Conservation (phyloP, 202 grass and related monocot species). For the Musa balbisiana region DNA sequence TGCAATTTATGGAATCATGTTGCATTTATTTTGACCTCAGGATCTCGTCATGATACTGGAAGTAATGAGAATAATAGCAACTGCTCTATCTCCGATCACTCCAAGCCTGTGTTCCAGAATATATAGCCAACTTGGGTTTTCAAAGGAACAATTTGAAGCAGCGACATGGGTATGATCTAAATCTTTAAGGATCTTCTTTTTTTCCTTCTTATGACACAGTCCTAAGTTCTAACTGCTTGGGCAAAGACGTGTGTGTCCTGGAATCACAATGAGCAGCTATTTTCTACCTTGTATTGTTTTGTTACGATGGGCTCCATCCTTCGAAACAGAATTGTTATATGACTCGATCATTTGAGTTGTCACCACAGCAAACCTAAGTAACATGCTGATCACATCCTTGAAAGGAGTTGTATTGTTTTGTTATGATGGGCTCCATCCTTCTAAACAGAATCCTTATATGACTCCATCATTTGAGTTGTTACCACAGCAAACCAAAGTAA, state of each 20-base stretch:
- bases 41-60: constrained; percentile 96
- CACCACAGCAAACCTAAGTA: too few species aligned
- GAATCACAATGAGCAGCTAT: not conserved
- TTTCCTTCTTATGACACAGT: not conserved
- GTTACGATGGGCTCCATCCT: too few species aligned
- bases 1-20: too few species aligned
- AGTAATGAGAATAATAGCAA: constrained; percentile 84
- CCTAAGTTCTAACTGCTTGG: not conserved
- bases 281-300: not conserved
- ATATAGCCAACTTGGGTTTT: constrained; percentile 80
- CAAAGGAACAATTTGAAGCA: constrained; percentile 60
- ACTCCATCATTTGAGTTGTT: too few species aligned
- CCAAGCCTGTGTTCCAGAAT: constrained; percentile 78
- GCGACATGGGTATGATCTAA: constrained; percentile 66
- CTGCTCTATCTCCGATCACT: constrained; percentile 62
- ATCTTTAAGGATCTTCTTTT: constrained; percentile 14
- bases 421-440: too few species aligned
- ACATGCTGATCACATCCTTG: too few species aligned
- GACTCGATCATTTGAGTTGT: too few species aligned
- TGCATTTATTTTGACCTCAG: constrained; percentile 34
- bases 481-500: too few species aligned
- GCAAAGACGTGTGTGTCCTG: not conserved
- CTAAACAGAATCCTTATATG: too few species aligned
- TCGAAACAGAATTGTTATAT: too few species aligned
- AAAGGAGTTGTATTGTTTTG: too few species aligned